Evolutionary conservation across 257 asterid genomes (phyloP).

Genomic region (Gardenia jasminoides): DNA sequence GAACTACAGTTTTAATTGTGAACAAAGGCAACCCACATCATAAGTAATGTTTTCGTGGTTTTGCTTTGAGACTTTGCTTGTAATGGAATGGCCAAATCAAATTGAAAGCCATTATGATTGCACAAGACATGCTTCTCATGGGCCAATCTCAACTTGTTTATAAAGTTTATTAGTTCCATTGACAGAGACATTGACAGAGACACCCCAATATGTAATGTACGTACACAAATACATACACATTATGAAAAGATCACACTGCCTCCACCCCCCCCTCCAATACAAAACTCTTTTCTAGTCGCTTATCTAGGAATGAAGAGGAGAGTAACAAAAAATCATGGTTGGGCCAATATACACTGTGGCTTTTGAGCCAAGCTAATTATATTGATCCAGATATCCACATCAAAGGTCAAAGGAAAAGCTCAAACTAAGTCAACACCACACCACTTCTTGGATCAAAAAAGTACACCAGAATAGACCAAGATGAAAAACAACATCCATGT

Average conservation of each 20-base stretch:
- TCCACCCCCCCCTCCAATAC: conserved; percentile 1
- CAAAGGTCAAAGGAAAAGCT: conserved; percentile 55
- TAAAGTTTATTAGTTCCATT: conserved; percentile 57
- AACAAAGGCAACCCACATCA: conserved; percentile 56
- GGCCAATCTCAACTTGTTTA: conserved; percentile 79
- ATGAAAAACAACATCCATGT: conserved; percentile 26
- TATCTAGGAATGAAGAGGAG: conserved; percentile 24
- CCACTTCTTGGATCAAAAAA: conserved; percentile 34
- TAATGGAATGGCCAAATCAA: conserved; percentile 60
- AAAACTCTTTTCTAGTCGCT: conserved; percentile 11
- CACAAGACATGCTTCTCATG: conserved; percentile 75
- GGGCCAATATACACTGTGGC: conserved; percentile 39
- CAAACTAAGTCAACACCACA: conserved; percentile 53
- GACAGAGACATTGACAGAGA: conserved; percentile 69
- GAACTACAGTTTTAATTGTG: conserved; percentile 42
- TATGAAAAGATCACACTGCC: neutral
- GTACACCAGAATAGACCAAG: conserved; percentile 21
- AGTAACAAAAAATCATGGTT: conserved; percentile 38
- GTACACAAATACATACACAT: neutral
- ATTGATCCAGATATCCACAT: conserved; percentile 45
- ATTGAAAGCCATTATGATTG: conserved; percentile 65
- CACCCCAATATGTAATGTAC: conserved; percentile 20
- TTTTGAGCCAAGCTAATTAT: conserved; percentile 62
- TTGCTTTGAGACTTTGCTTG: conserved; percentile 52
- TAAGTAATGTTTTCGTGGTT: conserved; percentile 37